Evolutionary conservation across 306 rosid species (phyloP), one percentile per base, ranked within the genome.

Genomic region (Cucumis cinereus): DNA sequence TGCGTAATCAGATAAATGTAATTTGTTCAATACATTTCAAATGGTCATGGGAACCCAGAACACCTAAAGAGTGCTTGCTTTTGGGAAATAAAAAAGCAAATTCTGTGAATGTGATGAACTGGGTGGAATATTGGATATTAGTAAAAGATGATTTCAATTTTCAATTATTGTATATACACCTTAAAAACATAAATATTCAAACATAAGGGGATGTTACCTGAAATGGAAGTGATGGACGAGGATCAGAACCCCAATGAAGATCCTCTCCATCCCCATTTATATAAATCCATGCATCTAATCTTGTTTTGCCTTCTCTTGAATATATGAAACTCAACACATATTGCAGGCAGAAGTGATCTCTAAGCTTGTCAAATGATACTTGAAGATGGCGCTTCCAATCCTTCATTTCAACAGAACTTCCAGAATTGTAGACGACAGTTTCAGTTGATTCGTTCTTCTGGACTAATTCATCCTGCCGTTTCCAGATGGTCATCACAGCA

Each of bases 341-440:
- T 76, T 89, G 96, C 81, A 89, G 83, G 71, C 99, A 94, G 77
- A 94, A 94, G 77, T 94, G 99, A 84, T 94, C 99, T 82, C 88
- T 84, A 71, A 94, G 99, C 85, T 90, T 88, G 87, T 94, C 99
- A 80, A 92, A 94, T 78, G 90, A 92, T 81, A 88, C 93, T 82
- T 92, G 99, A 84, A 94, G 90, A 80, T 84, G 92, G 78, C 96
- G 96, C 80, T 80, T 94, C 99, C 99, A 94, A 57, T 94, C 97
- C 86, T 94, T 94, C 20, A 94, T 83, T 76, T 90, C 98, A 23
- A 76, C 74, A 78, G 80, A 76, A 81, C 86, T 84, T 81, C 82
- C 89, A 70, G 86, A 77, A 79, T 77, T 86, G 67, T 88, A 80
- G 69, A 77, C 81, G 43, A 77, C 73, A 80, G 62, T 87, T 78